These are phyloP conservation scores for Cydonia oblonga DNA, from an alignment of 331 rosid species.

Conservation along the genomic window DNA sequence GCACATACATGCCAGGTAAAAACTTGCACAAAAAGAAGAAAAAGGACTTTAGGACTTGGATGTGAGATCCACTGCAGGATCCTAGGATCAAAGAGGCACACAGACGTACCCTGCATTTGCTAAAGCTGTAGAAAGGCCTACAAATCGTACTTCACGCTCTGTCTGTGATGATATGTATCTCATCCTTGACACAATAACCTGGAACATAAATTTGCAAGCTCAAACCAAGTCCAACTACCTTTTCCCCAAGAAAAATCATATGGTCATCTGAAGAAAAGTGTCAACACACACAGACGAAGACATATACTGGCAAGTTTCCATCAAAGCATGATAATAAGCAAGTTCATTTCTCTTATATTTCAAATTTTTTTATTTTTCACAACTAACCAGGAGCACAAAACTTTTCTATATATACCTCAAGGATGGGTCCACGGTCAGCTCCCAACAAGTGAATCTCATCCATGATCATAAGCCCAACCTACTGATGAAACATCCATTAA, in stretches of 20 bases:
- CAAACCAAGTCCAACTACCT: neutral
- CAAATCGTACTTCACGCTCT: conserved; percentile 74
- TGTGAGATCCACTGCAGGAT: neutral
- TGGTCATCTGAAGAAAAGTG: neutral
- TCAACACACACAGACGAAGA: neutral
- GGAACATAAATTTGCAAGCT: conserved; percentile 20
- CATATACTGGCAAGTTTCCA: neutral
- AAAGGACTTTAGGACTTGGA: neutral
- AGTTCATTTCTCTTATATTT: neutral
- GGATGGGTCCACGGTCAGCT: conserved; percentile 98
- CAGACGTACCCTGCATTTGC: conserved; percentile 85
- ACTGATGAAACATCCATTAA: conserved; percentile 15
- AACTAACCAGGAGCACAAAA: conserved; percentile 2
- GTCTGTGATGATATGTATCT: conserved; percentile 97
- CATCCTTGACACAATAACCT: conserved; percentile 98
- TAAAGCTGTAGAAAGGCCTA: conserved; percentile 92
- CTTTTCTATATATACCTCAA: conserved; percentile 55
- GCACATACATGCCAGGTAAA: neutral
- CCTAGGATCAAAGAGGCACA: neutral
- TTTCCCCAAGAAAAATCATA: neutral
- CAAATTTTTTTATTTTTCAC: neutral
- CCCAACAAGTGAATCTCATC: conserved; percentile 97
- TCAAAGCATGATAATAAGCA: neutral
- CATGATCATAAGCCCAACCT: conserved; percentile 92
- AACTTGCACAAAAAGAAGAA: neutral